Percentiles rank a stretch among this genome's conserved stretches.
Conservation (phyloP, 805 yeast genomes). For the Starmera amethionina region DNA sequence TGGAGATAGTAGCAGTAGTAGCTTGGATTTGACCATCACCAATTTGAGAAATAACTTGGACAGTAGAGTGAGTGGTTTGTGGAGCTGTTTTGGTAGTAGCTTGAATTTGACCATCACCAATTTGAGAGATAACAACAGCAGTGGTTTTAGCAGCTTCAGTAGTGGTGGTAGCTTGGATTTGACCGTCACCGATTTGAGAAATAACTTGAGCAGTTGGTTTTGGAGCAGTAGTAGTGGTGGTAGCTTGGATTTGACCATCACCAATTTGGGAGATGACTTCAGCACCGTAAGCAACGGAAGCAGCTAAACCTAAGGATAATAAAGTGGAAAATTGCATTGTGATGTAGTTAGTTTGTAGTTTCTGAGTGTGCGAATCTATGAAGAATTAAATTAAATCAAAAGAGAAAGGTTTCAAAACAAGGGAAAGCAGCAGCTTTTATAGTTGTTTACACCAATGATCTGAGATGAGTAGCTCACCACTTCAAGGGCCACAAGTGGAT, state of each 20-base stretch:
- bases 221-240: conserved; percentile 11
- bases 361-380: no score
- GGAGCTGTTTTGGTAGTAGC: conserved; percentile 4
- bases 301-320: conserved; percentile 6
- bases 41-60: conserved; percentile 29
- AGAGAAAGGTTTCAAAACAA: no score
- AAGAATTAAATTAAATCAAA: no score
- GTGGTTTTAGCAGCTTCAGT: conserved; percentile 30
- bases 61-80: conserved; percentile 28
- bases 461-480: no score
- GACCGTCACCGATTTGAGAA: conserved; percentile 22
- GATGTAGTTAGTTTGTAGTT: no score
- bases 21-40: conserved; percentile 13
- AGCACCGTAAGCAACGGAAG: conserved; percentile 11
- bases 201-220: conserved; percentile 11
- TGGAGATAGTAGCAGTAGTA: conserved; percentile 14
- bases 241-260: conserved; percentile 33
- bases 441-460: no score
- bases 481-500: no score
- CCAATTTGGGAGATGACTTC: conserved; percentile 25
- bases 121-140: conserved; percentile 31
- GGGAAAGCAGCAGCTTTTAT: no score
- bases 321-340: conserved; percentile 9
- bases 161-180: conserved; percentile 20
- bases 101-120: conserved; percentile 11